Conservation (phyloP, 2,329 filamentous ascomycete species). For the Colletotrichum sp. region DNA sequence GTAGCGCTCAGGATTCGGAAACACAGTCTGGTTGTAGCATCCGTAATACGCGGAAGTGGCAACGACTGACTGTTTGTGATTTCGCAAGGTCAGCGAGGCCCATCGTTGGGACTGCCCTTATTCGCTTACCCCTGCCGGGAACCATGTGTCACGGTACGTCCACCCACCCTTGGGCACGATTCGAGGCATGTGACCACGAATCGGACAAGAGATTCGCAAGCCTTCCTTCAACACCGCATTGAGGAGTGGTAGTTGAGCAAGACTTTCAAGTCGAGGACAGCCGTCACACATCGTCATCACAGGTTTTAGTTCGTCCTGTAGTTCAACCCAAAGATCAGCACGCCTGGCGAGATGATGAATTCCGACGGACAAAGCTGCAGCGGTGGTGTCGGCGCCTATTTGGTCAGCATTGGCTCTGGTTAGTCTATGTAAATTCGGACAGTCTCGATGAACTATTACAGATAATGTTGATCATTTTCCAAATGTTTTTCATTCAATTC, state of each 20-base stretch:
- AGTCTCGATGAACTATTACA: background rate
- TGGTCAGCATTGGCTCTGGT: background rate
- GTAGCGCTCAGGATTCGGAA: background rate
- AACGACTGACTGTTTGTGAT: background rate
- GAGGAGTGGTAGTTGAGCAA: background rate
- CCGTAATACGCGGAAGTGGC: background rate
- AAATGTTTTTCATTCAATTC: background rate
- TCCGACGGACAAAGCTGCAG: background rate
- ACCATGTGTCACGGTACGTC: background rate
- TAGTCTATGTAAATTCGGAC: background rate
- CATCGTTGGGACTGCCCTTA: background rate
- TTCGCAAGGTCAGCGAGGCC: background rate
- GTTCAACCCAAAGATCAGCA: background rate
- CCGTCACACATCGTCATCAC: background rate
- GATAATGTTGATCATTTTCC: background rate
- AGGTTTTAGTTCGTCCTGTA: background rate
- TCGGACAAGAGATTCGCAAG: constrained; percentile 9
- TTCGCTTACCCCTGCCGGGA: constrained; percentile 1
- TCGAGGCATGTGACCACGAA: constrained; percentile 8
- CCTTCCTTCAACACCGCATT: constrained; percentile 10
- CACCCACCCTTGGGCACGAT: background rate
- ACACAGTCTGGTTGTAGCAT: background rate
- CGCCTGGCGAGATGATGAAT: background rate
- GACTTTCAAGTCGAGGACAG: background rate
- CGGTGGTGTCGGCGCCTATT: background rate